Base-by-base conservation (phyloP, 495 filamentous ascomycete genomes). In the Wilcoxina mikolae region DNA sequence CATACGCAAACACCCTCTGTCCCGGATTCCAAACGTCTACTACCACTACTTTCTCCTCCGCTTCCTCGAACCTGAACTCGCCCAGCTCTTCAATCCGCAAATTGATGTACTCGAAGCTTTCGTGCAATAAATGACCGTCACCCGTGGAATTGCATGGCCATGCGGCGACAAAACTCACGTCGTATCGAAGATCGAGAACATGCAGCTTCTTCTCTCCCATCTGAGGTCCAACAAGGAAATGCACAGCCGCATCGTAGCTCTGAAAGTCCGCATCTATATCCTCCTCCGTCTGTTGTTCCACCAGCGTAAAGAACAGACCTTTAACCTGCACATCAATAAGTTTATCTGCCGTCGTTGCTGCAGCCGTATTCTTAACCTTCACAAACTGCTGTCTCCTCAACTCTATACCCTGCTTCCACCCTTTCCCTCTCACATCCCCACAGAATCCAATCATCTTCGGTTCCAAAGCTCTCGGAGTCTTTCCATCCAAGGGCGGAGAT, bases 1-100 rank as follows among this genome's bases (percentile, higher is more conserved):
- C 81, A 26, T 82, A 72, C 5, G 73, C 80, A 35, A 85, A 72
- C 1, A 83, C 57, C 27, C 51, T 43, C 51, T 44, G 22, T 25
- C 9, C 51, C 7, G 51, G 38, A n/a, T 12, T 27, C 41, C 22
- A 27, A 17, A 38, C 18, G n/a, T 45, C 45, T n/a, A 54, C 38
- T n/a, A 54, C 24, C 10, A 44, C 18, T 23, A 11, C 50, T 25
- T 17, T 9, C 17, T 53, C 51, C 35, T 31, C 39, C n/a, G n/a
- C 11, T 25, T 43, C 51, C 26, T 44, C 29, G 15, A 41, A 12
- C 1, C 29, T 10, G 24, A 28, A 28, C 28, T 22, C 15, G 11
- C 9, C 11, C 35, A 43, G 38, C 35, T 29, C 51, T 29, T 45
- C 51, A 29, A 44, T 20, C 35, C 51, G 39, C 39, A 17, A 31